Conservation (phyloP, 768 basidiomycete species). For the Suillus discolor region DNA sequence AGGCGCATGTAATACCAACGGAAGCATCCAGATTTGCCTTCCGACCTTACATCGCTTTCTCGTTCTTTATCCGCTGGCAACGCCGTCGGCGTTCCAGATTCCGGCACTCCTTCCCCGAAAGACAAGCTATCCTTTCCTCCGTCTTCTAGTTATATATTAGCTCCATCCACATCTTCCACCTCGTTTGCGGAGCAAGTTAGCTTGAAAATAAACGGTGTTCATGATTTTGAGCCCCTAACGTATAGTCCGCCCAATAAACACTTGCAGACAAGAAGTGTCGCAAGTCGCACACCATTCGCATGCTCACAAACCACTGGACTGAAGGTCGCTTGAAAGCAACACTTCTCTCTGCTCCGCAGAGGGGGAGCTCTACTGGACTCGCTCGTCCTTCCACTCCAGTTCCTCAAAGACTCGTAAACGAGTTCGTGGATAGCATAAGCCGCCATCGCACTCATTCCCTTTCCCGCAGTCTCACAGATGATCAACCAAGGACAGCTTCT, state of each 20-base stretch:
- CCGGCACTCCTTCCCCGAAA: background rate
- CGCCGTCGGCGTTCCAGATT: constrained; percentile 3
- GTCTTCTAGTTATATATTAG: background rate
- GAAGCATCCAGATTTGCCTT: constrained; percentile 76
- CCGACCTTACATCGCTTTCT: constrained; percentile 43
- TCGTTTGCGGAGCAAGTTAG: constrained; percentile 1
- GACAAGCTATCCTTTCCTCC: background rate
- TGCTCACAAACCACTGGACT: constrained; percentile 61
- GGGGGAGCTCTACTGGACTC: constrained; percentile 17
- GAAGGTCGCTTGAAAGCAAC: constrained; percentile 53
- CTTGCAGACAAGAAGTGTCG: constrained; percentile 33
- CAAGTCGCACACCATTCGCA: constrained; percentile 53
- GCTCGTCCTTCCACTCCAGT: constrained; percentile 35
- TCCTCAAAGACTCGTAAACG: constrained; percentile 43
- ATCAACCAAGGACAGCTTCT: constrained; percentile 9
- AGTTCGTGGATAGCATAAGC: constrained; percentile 46
- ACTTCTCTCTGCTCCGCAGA: constrained; percentile 24
- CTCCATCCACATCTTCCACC: background rate
- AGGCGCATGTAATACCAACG: background rate
- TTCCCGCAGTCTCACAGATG: constrained; percentile 7
- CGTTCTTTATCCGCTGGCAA: constrained; percentile 43
- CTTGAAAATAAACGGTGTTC: constrained; percentile 13
- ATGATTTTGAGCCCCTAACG: background rate
- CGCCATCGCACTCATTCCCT: constrained; percentile 22
- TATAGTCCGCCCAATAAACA: constrained; percentile 30